Base-by-base conservation (phyloP, 352 stramenopile genomes). In the Pythium aquatile region DNA sequence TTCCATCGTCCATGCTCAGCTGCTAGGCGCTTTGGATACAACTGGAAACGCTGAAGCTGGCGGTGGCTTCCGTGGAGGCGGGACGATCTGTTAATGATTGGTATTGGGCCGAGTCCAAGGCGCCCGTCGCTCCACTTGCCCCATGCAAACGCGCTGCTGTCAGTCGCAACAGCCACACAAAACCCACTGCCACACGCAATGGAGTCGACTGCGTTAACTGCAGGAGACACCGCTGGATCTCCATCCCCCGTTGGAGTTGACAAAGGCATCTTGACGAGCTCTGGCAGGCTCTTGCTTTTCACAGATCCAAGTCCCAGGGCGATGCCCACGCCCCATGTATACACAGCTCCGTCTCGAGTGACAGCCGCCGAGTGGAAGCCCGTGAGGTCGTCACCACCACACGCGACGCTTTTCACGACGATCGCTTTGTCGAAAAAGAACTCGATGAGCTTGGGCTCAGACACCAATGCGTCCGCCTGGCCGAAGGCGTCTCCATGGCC, bases 151-250 rank as follows among this genome's bases (percentile, higher is more conserved):
- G 93, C 81, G 30, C 77, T 47, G 0, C 91, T 88, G 7, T 69
- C 63, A 5, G 68, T 47, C 5, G 66, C 69, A 4, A 97, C 42
- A 10, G 85, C 88, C 26, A 97, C 58, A 17, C 75, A 87, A 62
- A 97, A 98, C 1, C 84, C 88, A 58, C 83, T 84, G 1, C 90
- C 90, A 46, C 80, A 91, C 0, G 83, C 65, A 24, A 96, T 63
- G 0, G 75, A 78, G 8, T 55, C 29, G 17, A 72, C 68, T n/a
- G 20, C 9, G 29, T 29, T 60, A 10, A 44, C 13, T n/a, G 14
- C 35, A 28, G 55, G 24, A 53, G 24, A n/a, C 58, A 7, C 29
- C 11, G 28, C 26, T 16, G 33, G 10, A 13, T 56, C 44, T 20
- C 14, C 29, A 28, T 35, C 1, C n/a, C n/a, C n/a, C 6, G 53